Base-by-base conservation (phyloP, 805 yeast genomes). In the Lipomyces kockii region DNA sequence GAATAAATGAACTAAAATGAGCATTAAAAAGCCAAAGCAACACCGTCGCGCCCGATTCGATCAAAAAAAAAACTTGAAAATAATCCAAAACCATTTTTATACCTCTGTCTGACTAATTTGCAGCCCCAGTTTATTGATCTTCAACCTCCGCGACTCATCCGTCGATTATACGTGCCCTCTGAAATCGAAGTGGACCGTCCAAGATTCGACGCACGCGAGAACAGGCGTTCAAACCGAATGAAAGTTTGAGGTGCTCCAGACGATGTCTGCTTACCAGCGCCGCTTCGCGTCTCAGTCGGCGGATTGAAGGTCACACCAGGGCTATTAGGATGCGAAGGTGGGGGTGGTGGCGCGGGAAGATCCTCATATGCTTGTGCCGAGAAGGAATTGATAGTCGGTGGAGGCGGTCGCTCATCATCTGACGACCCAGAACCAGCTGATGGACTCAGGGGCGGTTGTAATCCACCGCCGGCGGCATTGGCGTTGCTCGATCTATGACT, bases 131-230 rank as follows among this genome's bases (percentile, higher is more conserved):
- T 5, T 17, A 17, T n/a, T 5, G 22, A 43, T 43, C 49, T 17
- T 43, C 49, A 43, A 17, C 39, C 39, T 14, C 55, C 69, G 2
- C 71, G 56, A 51, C 71, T 67, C 4, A 51, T 59, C 12, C 71
- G 65, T 49, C 71, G 37, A 60, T 69, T 69, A 34, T 69, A 69
- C 17, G 72, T 69, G 12, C 72, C 72, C 60, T 69, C 72, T 8
- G 71, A 67, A 12, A 69, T 69, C 56, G 72, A 69, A 3, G 72
- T 69, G 5, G 72, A 69, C 25, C 72, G 39, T 17, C 72, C 72
- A 3, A 69, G 51, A 55, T 63, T 69, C 20, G 72, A 67, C 20
- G 72, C 72, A 20, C 69, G 51, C 8, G 71, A 67, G 61, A 69
- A 69, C 56, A 69, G 34, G 8, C 72, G 59, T 27, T 69, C 72